Percentiles rank a stretch among this genome's conserved stretches.
phyloP scores from a whole-genome alignment of 441 rosid species.

The Adansonia gregorii region DNA sequence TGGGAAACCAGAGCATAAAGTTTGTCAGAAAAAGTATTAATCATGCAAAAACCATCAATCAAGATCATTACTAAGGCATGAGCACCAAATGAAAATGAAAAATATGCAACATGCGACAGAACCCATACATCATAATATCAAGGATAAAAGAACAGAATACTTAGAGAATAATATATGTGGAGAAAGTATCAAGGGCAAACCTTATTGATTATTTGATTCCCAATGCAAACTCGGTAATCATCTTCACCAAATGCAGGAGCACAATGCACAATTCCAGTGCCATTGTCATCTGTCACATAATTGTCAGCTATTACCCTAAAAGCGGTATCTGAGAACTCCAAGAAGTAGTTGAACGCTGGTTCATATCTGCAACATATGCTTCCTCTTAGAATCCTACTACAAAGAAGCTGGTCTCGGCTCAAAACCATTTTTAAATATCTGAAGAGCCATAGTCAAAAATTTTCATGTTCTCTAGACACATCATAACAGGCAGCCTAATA shows the following conservation, averaged over 20 bases:
- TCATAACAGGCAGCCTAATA: not conserved
- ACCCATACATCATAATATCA: not conserved
- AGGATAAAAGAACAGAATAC: not conserved
- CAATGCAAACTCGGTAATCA: constrained; percentile 94
- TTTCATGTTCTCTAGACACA: constrained; percentile 2
- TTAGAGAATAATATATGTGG: not conserved
- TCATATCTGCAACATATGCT: constrained; percentile 59
- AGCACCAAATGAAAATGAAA: constrained; percentile 17
- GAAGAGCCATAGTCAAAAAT: not conserved
- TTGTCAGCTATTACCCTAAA: constrained; percentile 91
- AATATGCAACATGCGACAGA: constrained; percentile 1
- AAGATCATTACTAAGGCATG: constrained; percentile 3
- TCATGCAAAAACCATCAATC: not conserved
- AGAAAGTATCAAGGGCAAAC: constrained; percentile 39
- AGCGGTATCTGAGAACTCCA: constrained; percentile 69
- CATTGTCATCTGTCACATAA: constrained; percentile 95
- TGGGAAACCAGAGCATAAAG: not conserved
- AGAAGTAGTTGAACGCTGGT: constrained; percentile 85
- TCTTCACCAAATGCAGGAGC: constrained; percentile 99
- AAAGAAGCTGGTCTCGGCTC: constrained; percentile 14
- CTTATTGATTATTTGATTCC: constrained; percentile 74
- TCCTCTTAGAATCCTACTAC: constrained; percentile 23
- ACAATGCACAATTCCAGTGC: constrained; percentile 97
- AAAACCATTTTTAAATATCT: constrained; percentile 14
- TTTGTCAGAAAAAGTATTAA: not conserved